Base-by-base conservation (phyloP, 495 filamentous ascomycete species). In the Daldinia decipiens region DNA sequence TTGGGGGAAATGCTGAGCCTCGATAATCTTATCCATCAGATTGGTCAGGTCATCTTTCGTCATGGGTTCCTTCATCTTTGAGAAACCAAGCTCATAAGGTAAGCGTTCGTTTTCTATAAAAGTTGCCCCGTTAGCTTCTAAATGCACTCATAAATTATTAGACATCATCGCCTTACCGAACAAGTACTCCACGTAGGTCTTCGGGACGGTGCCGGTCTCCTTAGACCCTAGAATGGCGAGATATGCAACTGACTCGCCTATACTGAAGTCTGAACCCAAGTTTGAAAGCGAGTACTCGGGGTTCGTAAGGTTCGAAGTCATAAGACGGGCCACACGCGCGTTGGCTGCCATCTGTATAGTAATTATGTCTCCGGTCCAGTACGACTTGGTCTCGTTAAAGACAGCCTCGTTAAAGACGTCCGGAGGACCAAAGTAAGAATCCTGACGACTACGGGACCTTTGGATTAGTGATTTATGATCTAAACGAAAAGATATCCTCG, bases 221-320 rank as follows among this genome's bases (percentile, higher is more conserved):
- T 75, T 76, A 62, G 85, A 80, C 1, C 84, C 85, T 19, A 87
- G 70, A 1, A 79, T 72, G 13, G 81, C 54, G 19, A 86, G 70
- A 43, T 82, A 81, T 19, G 85, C 83, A 13, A 80, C 80, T 1
- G 78, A 68, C 77, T 86, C 85, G 1, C 82, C 85, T 5, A 82
- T 59, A 40, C 77, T 82, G 65, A 86, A 84, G 4, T 54, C 60
- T 39, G 77, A 68, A 19, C 79, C 82, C 5, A 78, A 24, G 2
- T 73, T 51, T 8, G 73, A 78, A n/a, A 82, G 60, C 3, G 56
- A 47, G 65, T 81, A 84, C 0, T 72, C 73, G 3, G 82, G 85
- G 63, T 85, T 85, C 50, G 77, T 80, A 5, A 82, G 79, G 39
- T 79, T 77, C 3, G 82, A 85, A n/a, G 76, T 77, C 63, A 74